Evolutionary conservation across 257 asterid genomes (phyloP).

Genomic region (Euphrasia confusa): DNA sequence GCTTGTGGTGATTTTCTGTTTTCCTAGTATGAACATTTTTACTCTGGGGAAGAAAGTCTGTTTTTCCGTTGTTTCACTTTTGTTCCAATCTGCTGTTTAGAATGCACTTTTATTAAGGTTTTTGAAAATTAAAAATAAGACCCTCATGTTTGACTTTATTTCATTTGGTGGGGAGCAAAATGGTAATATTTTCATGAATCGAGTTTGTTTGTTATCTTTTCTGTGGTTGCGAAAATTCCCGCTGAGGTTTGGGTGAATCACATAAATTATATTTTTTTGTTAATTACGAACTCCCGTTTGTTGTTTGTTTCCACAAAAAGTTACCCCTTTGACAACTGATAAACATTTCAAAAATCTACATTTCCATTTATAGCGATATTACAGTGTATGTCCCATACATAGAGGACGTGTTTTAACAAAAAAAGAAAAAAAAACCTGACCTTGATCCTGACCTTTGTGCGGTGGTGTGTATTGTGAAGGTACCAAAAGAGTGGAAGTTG

Average conservation of each 20-base stretch:
- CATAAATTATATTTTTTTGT: background rate
- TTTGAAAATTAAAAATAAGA: too few species aligned
- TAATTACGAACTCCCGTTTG: background rate
- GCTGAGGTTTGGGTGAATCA: background rate
- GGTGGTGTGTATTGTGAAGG: slow-evolving; percentile 41
- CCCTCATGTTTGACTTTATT: too few species aligned
- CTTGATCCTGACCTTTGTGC: background rate
- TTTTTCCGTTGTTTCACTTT: too few species aligned
- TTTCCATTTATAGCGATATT: background rate
- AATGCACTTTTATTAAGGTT: too few species aligned
- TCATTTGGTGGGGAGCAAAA: too few species aligned
- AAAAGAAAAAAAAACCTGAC: background rate
- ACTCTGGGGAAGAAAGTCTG: background rate
- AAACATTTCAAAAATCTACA: background rate
- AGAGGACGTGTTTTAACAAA: too few species aligned
- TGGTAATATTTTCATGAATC: too few species aligned
- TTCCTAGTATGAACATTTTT: background rate
- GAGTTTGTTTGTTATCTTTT: too few species aligned
- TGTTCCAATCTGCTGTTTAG: too few species aligned
- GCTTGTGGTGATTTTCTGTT: background rate
- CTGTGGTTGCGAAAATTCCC: background rate
- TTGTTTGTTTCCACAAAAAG: background rate
- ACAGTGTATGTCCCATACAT: background rate
- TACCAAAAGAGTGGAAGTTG: slow-evolving; percentile 91
- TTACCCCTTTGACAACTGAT: background rate